Base-by-base conservation (phyloP, 768 basidiomycete genomes). In the Lanmaoa rubissima region DNA sequence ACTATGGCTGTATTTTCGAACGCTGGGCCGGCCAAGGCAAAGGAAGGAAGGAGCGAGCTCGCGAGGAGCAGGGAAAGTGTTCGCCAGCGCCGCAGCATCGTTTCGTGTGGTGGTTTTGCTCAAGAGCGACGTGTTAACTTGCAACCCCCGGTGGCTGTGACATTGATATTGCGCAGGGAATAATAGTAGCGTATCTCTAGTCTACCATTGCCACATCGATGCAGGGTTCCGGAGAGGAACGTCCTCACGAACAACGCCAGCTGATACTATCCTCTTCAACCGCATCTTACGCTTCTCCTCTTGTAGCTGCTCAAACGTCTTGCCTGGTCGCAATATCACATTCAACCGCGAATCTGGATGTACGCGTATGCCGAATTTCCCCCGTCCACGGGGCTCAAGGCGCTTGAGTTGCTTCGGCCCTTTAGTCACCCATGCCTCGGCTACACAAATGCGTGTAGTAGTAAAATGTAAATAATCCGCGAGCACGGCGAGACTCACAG, bases 361-460 rank as follows among this genome's bases (percentile, higher is more conserved):
- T 13, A 82, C 78, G 48, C 87, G 86, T 55, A 93, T 78, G 51
- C 96, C 96, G 54, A 71, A 78, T 63, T 87, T 87, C 35, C 89
- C 90, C 61, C 95, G 84, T 51, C 92, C 96, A 71, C 85, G 87
- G 56, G 89, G 84, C 62, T 97, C 93, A 19, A 93, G 62, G 51
- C 87, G 83, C 58, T 82, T 85, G 39, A 82, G 75, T 24, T 76
- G 73, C 39, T 79, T 82, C 8, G 78, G 77, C 6, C 89, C 94
- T 71, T 98, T 98, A 46, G 84, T 88, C 16, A 97, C 94, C 96
- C 94, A 99, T 21, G 94, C 84, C 73, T 97, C 88, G 44, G 92
- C 94, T 97, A 63, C 39, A 44, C 51, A 50, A 21, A 57, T 19
- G 28, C 44, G 49, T 14, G 51, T 42, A 49, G 61, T 10, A 60